Conservation (phyloP, 495 filamentous ascomycete species). For the Usnea hakonensis region DNA sequence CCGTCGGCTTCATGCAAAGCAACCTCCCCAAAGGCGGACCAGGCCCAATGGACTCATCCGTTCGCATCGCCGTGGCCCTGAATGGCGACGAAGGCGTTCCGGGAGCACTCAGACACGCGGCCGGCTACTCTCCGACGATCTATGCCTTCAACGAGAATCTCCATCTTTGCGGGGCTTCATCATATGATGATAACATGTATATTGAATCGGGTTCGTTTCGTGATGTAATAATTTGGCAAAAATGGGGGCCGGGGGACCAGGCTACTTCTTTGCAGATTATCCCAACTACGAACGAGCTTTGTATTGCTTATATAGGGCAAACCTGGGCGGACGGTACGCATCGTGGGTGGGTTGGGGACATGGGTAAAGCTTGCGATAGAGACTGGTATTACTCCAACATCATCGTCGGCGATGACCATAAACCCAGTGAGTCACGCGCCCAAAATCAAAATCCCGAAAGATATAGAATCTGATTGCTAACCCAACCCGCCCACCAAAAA, state of each 20-base stretch:
- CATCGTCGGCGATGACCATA: constrained; percentile 6
- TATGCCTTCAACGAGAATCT: background rate
- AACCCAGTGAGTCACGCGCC: constrained; percentile 6
- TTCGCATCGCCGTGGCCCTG: background rate
- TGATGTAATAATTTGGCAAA: background rate
- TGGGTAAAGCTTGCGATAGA: background rate
- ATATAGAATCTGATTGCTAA: background rate
- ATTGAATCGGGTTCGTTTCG: background rate
- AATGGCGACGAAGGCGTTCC: background rate
- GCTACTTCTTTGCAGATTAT: constrained; percentile 11
- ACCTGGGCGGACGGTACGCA: constrained; percentile 11
- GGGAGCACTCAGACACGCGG: background rate
- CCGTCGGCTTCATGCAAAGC: background rate
- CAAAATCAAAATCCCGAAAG: background rate
- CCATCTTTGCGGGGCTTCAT: background rate
- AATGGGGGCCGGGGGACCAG: background rate
- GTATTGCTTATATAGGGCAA: constrained; percentile 14
- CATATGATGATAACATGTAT: rapidly evolving
- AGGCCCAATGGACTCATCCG: background rate
- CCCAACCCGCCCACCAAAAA: background rate
- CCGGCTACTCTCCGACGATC: background rate
- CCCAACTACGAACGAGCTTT: constrained; percentile 7
- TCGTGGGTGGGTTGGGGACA: constrained; percentile 10
- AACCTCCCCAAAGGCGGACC: background rate
- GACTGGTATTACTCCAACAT: constrained; percentile 12